Conservation (phyloP, 441 rosid genomes). For the Syzygium syzygioides region DNA sequence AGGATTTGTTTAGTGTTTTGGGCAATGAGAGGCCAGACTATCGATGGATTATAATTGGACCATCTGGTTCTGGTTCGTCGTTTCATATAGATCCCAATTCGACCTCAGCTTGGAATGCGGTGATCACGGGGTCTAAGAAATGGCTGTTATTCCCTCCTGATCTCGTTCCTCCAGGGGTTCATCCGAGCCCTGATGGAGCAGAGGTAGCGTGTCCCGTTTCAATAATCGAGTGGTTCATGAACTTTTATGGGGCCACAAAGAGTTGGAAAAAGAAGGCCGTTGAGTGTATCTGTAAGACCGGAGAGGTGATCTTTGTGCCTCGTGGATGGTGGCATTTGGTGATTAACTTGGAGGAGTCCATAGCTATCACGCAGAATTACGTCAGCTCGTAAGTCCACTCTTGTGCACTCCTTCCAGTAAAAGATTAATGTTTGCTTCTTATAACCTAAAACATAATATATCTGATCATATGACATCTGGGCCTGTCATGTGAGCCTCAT, state of each 20-base stretch:
- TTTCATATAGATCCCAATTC: slow-evolving; percentile 98
- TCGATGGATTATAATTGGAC: slow-evolving; percentile 91
- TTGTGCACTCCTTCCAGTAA: background rate
- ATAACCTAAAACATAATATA: background rate
- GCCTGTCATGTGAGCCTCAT: background rate
- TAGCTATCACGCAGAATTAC: slow-evolving; percentile 93
- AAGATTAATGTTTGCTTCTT: background rate
- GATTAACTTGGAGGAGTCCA: slow-evolving; percentile 87
- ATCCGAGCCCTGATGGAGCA: slow-evolving; percentile 94
- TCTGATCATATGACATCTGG: background rate
- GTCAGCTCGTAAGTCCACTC: slow-evolving; percentile 36
- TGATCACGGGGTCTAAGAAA: slow-evolving; percentile 70
- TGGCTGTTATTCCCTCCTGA: slow-evolving; percentile 97
- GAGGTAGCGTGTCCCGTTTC: slow-evolving; percentile 99
- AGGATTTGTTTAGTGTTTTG: slow-evolving; percentile 80
- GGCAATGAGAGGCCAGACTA: slow-evolving; percentile 84
- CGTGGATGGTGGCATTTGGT: slow-evolving; percentile 99
- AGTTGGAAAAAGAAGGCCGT: slow-evolving; percentile 69
- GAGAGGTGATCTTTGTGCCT: slow-evolving; percentile 94
- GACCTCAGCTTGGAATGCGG: slow-evolving; percentile 97
- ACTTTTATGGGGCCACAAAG: slow-evolving; percentile 75
- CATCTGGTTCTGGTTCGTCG: slow-evolving; percentile 90
- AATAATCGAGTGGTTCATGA: slow-evolving; percentile 97
- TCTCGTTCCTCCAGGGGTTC: slow-evolving; percentile 90
- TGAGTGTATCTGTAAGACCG: slow-evolving; percentile 87